These are phyloP conservation scores for Zelonia costaricensis DNA, from an alignment of 208 protist genomes.

Conservation along the genomic window DNA sequence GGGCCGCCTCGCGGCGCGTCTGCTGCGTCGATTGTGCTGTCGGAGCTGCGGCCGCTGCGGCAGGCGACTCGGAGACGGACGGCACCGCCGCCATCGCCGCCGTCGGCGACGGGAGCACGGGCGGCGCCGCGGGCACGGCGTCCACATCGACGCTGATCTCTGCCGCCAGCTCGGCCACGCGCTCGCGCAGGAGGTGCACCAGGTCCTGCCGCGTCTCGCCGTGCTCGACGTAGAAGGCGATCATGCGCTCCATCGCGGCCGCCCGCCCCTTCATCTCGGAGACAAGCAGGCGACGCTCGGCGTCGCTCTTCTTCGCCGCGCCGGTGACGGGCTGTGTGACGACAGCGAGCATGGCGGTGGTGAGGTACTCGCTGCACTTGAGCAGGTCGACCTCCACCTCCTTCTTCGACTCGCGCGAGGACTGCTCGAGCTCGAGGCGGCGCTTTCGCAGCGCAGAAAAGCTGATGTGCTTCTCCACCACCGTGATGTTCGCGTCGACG, in stretches of 20 bases:
- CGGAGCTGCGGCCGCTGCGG: not conserved
- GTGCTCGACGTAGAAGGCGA: conserved; percentile 30
- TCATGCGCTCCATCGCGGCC: conserved; percentile 23
- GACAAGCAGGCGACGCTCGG: conserved; percentile 28
- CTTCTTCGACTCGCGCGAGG: conserved; percentile 81
- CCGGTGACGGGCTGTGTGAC: conserved; percentile 57
- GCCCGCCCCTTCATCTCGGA: conserved; percentile 34
- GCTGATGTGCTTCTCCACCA: conserved; percentile 77
- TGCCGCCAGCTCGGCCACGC: conserved; percentile 29
- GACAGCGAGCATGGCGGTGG: conserved; percentile 47
- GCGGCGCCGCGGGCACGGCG: conserved; percentile 10
- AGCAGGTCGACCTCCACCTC: conserved; percentile 75
- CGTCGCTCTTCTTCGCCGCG: conserved; percentile 39
- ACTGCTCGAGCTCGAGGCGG: conserved; percentile 77
- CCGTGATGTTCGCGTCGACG: conserved; percentile 83
- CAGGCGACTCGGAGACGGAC: not conserved
- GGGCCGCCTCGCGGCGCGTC: no score
- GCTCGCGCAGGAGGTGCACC: conserved; percentile 21
- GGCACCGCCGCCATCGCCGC: not conserved
- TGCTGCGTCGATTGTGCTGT: not conserved
- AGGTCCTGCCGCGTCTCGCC: conserved; percentile 32
- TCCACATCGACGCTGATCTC: conserved; percentile 31
- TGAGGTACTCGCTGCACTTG: conserved; percentile 58
- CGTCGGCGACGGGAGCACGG: not conserved
- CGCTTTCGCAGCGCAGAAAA: conserved; percentile 64